These are phyloP conservation scores for Chaetomium cochliodes DNA, from an alignment of 495 filamentous ascomycete genomes.

Conservation along the genomic window DNA sequence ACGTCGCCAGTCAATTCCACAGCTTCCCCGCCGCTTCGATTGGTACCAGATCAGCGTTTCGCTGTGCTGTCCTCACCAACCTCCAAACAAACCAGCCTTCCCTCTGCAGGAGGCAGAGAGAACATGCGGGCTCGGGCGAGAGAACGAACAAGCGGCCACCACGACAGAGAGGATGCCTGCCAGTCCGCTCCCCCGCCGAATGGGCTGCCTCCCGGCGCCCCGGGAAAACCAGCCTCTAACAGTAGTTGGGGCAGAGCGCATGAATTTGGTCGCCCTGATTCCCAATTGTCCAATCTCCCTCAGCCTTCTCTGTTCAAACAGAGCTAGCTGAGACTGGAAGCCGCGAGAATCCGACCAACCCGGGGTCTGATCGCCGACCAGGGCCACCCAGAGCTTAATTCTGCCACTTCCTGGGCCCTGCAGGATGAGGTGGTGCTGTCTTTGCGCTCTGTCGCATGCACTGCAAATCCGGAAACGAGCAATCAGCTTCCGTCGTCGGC, in stretches of 20 bases:
- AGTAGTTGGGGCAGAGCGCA: conserved; percentile 1
- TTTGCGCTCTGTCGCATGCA: conserved; percentile 3
- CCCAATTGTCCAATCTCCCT: conserved; percentile 23
- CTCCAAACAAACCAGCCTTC: too few relatives aligned
- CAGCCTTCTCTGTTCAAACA: neutral
- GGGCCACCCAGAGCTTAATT: conserved; percentile 15
- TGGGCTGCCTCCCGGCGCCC: conserved; percentile 21
- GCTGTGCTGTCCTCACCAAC: conserved; percentile 11
- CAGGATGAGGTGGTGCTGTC: conserved; percentile 11
- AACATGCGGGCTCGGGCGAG: neutral
- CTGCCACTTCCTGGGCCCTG: neutral
- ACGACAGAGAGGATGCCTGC: conserved; percentile 3
- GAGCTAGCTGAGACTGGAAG: conserved; percentile 3
- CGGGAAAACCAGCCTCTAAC: neutral
- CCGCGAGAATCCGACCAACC: conserved; percentile 5
- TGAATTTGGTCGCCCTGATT: conserved; percentile 19
- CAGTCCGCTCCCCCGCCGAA: conserved; percentile 15
- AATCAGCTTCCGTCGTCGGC: neutral
- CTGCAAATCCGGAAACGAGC: neutral
- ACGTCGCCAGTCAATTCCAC: neutral
- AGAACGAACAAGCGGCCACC: conserved; percentile 16
- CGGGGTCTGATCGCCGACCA: conserved; percentile 25
- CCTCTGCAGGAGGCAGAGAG: neutral
- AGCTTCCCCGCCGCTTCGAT: conserved; percentile 2
- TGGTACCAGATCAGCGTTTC: conserved; percentile 7